Percentiles rank a stretch among this genome's conserved stretches.
These are phyloP conservation scores for Pythium phragmitis DNA, from an alignment of 352 stramenopile genomes.

Conservation along the genomic window DNA sequence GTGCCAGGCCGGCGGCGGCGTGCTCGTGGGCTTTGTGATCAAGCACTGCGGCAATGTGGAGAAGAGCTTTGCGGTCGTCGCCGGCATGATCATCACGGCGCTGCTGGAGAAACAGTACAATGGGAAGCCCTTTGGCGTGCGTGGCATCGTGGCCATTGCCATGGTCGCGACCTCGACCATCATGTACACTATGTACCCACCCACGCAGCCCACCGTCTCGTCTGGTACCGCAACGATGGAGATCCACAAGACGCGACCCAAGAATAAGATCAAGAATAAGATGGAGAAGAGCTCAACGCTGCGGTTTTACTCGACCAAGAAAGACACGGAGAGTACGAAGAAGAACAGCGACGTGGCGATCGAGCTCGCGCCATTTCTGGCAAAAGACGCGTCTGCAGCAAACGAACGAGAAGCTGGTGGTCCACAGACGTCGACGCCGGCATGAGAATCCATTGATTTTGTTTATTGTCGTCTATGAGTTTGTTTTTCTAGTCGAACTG, in stretches of 20 bases:
- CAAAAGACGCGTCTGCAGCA: not conserved
- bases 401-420: not conserved
- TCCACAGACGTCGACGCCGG: not conserved
- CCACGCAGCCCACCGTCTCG: slow-evolving; percentile 18
- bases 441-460: not conserved
- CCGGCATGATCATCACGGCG: slow-evolving; percentile 79
- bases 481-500: slow-evolving; percentile 3
- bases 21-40: slow-evolving; percentile 83
- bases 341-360: slow-evolving; percentile 36
- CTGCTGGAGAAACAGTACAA: slow-evolving; percentile 68
- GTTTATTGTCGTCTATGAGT: not conserved
- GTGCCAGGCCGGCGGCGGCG: slow-evolving; percentile 65
- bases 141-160: slow-evolving; percentile 52
- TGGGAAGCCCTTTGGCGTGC: slow-evolving; percentile 62
- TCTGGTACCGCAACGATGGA: not conserved
- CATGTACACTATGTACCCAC: slow-evolving; percentile 74
- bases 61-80: slow-evolving; percentile 81
- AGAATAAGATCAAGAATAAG: slow-evolving; percentile 1
- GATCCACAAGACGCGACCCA: not conserved
- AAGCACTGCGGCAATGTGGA: slow-evolving; percentile 85
- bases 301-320: slow-evolving; percentile 9
- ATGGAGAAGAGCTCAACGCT: slow-evolving; percentile 6
- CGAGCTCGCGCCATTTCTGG: slow-evolving; percentile 47
- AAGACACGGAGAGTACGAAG: slow-evolving; percentile 31
- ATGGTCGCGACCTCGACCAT: slow-evolving; percentile 62